Base-by-base conservation (phyloP, 805 yeast genomes). In the Metschnikowia amazonensis region DNA sequence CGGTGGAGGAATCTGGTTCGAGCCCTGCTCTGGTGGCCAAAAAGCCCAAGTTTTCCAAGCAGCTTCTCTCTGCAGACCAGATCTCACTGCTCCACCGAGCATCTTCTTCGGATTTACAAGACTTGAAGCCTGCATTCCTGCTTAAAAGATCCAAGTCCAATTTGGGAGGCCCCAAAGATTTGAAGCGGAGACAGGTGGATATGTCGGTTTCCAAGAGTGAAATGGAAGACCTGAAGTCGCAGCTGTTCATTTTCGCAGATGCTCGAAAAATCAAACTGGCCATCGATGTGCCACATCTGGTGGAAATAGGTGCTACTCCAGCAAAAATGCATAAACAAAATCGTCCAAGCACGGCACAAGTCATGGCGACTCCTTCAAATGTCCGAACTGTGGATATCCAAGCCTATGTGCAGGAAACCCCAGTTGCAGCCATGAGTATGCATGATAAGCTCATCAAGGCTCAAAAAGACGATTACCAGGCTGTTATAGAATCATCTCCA, bases 151-250 rank as follows among this genome's bases (percentile, higher is more conserved):
- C 75, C 3, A 69, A 67, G 45, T 71, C 76, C 0, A 69, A 62
- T 42, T 57, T 71, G 31, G 42, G 42, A 11, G 65, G 70, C 2
- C 62, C 75, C 1, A 69, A 65, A 35, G 63, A 66, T 45, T 51
- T 71, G 41, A 66, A 67, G 20, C 60, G 66, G 42, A 49, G 76
- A 32, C 74, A 70, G 52, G 73, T 72, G 17, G 76, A 71, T 37
- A 60, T 71, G 51, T 62, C 70, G 0, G 43, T 56, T 4, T 8
- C 41, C 7, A 40, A 40, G 27, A 18, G 39, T 11, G 55, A 46
- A 2, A 36, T 42, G 2, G 36, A 21, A 5, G 55, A 48, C 14
- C 3, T 33, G 6, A 48, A 40, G 17, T 30, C 24, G 25, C 36
- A 34, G 13, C n/a, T 36, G 28, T 53, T 62, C 60, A 49, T 70